Conservation (phyloP, 2,329 filamentous ascomycete genomes). For the Hypomyces rosellus region DNA sequence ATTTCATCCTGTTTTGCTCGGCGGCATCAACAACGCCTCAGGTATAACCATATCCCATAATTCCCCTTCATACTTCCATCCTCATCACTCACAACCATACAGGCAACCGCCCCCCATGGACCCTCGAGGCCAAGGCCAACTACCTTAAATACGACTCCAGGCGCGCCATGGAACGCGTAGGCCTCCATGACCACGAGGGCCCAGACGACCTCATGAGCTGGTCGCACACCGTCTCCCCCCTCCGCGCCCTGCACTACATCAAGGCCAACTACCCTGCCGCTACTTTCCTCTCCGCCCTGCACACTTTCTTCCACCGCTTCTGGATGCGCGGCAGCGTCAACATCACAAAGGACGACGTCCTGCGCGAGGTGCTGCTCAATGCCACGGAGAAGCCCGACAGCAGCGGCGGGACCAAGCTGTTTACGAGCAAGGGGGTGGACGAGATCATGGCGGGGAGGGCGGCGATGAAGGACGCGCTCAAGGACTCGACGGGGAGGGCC, state of each 20-base stretch:
- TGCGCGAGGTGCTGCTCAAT: constrained; percentile 34
- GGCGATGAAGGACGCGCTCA: constrained; percentile 41
- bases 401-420: constrained; percentile 29
- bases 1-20: constrained; percentile 66
- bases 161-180: constrained; percentile 33
- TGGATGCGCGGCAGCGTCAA: constrained; percentile 56
- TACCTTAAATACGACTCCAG: constrained; percentile 43
- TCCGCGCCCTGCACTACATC: constrained; percentile 61
- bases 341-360: constrained; percentile 51
- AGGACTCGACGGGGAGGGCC: constrained; percentile 53
- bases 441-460: constrained; percentile 49
- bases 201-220: constrained; percentile 39
- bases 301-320: constrained; percentile 52
- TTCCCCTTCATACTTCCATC: background rate
- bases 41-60: too few relatives aligned
- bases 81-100: constrained; percentile 1
- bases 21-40: constrained; percentile 55
- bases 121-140: constrained; percentile 57
- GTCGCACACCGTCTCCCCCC: constrained; percentile 45
- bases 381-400: constrained; percentile 22
- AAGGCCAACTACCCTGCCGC: constrained; percentile 48
- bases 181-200: constrained; percentile 28
- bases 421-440: constrained; percentile 45
- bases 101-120: constrained; percentile 74
- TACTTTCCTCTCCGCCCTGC: constrained; percentile 47